phyloP scores from a whole-genome alignment of 2,329 filamentous ascomycete genomes.

The Cladosporium sp. region DNA sequence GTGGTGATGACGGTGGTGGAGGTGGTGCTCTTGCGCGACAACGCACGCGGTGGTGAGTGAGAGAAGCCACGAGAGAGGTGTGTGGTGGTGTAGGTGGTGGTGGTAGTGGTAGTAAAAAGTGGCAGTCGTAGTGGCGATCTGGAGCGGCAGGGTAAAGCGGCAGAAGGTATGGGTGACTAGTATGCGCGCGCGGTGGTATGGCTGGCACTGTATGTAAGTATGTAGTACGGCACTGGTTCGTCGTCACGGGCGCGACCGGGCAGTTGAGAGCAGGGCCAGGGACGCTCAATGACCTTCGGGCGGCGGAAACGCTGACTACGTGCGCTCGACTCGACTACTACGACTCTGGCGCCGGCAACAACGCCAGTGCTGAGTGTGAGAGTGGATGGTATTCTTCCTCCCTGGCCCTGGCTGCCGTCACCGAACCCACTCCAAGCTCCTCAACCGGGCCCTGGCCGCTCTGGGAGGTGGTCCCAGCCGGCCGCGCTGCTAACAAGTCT shows the following conservation, averaged over 20 bases:
- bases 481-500: neutral
- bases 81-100: neutral
- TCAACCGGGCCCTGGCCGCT: constrained; percentile 13
- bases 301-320: constrained; percentile 19
- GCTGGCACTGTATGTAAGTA: constrained; percentile 9
- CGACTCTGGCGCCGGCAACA: constrained; percentile 8
- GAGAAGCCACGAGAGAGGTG: constrained; percentile 3
- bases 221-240: constrained; percentile 15
- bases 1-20: constrained; percentile 8
- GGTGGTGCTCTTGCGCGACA: constrained; percentile 17
- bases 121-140: neutral
- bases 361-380: constrained; percentile 6
- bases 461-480: neutral
- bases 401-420: constrained; percentile 21
- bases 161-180: neutral
- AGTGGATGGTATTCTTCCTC: constrained; percentile 11
- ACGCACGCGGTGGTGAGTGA: constrained; percentile 8
- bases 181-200: constrained; percentile 10
- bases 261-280: constrained; percentile 16
- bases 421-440: constrained; percentile 17
- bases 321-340: neutral
- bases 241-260: constrained; percentile 22
- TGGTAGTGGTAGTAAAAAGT: neutral
- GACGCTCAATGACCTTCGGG: constrained; percentile 10
- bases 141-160: neutral